Base-by-base conservation (phyloP, 495 filamentous ascomycete genomes). In the Aspergillus olivimuriae region DNA sequence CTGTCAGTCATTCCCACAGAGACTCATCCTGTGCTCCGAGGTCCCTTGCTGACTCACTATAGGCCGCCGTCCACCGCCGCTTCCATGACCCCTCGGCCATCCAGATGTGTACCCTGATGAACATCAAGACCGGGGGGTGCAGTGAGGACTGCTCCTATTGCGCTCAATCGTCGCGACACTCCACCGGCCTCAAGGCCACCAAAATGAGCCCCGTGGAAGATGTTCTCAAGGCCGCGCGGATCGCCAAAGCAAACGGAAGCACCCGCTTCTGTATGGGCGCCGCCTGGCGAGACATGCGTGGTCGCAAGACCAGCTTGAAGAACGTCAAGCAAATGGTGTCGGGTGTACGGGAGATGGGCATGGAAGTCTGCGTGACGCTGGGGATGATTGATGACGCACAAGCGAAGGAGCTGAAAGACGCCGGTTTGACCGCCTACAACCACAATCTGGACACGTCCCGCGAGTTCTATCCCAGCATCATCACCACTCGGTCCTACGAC, bases 41-140 rank as follows among this genome's bases (percentile, higher is more conserved):
- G n/a, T n/a, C n/a, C n/a, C n/a, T n/a, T n/a, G n/a, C n/a, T n/a
- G n/a, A n/a, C n/a, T n/a, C n/a, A n/a, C n/a, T n/a, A n/a, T 43
- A 89, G 86, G 77, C 74, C 40, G 78, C 74, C 32, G 62, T 91
- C 42, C 87, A 94, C 65, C 77, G 86, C 22, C 81, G 81, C 44
- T 90, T 90, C 68, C 87, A 91, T 66, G 74, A 81, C 61, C 86
- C 87, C 26, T 66, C 78, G 23, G 75, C 82, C 4, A 82, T 94
- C 57, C 87, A 94, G 58, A 84, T 91, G 69, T 91, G 87, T 70
- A 94, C 87, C 2, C 70, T 94, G 41, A 89, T 91, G 83, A 91
- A 89, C 73, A 94, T 94, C 74, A 94, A 92, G 52, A 91, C 86
- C n/a, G 87, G 87, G 36, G 87, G 87, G 19, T 94, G 87, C 62